A percentile compares a stretch with the other conserved stretches of the same genome.
phyloP scores from a whole-genome alignment of 2,329 filamentous ascomycete genomes.

The Xylariaceae sp. region DNA sequence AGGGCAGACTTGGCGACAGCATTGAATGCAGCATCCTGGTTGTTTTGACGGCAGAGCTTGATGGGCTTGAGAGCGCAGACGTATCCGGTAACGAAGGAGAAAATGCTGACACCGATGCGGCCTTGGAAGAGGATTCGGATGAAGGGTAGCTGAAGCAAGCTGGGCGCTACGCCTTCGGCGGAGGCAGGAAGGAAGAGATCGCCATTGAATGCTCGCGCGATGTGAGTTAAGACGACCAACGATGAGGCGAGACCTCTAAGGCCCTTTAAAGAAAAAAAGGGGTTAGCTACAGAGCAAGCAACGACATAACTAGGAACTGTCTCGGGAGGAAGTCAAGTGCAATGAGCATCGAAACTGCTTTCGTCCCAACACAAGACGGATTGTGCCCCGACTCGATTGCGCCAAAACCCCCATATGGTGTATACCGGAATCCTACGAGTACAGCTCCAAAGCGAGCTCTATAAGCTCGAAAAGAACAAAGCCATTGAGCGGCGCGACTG shows the following conservation, averaged over 20 bases:
- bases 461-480: not conserved
- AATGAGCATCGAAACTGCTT: not conserved
- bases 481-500: not conserved
- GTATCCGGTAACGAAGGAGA: slow-evolving; percentile 62
- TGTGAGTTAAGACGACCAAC: slow-evolving; percentile 52
- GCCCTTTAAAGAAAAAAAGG: slow-evolving; percentile 39
- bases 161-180: slow-evolving; percentile 42
- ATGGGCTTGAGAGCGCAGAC: slow-evolving; percentile 61
- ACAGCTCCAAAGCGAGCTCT: not conserved
- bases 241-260: slow-evolving; percentile 53
- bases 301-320: not conserved
- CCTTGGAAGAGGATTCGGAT: slow-evolving; percentile 57
- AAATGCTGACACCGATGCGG: slow-evolving; percentile 62
- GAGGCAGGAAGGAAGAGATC: slow-evolving; percentile 46
- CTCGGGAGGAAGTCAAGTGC: not conserved
- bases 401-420: not conserved
- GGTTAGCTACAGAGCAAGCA: slow-evolving; percentile 6
- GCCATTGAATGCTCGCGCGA: slow-evolving; percentile 48
- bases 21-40: slow-evolving; percentile 49
- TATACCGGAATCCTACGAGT: not conserved
- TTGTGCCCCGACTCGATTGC: not conserved
- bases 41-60: slow-evolving; percentile 49
- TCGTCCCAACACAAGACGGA: not conserved
- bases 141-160: slow-evolving; percentile 54
- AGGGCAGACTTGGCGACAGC: slow-evolving; percentile 55